A percentile compares a stretch with the other conserved stretches of the same genome.
Evolutionary conservation across 441 rosid genomes (phyloP).

Genomic region (Erodium texanum): DNA sequence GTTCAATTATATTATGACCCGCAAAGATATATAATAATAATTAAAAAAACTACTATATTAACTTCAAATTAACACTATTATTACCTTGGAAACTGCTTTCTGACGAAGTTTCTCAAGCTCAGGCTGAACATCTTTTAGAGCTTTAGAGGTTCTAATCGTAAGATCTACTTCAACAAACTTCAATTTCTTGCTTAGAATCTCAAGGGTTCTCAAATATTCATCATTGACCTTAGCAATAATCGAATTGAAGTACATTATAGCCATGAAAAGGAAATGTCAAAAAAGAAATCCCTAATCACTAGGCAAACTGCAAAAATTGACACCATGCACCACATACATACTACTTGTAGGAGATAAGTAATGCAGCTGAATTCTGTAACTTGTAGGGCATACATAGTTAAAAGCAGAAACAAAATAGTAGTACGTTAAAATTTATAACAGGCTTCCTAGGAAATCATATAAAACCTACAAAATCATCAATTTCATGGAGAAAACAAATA

Average conservation of each 20-base stretch:
- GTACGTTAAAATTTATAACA: neutral
- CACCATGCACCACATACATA: neutral
- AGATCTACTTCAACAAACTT: constrained; percentile 76
- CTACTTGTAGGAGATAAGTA: neutral
- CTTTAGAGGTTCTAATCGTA: constrained; percentile 73
- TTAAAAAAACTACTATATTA: constrained; percentile 9
- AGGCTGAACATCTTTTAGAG: constrained; percentile 92
- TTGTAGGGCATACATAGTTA: neutral
- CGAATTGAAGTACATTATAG: constrained; percentile 20
- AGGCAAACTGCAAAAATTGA: constrained; percentile 14
- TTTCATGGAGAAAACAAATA: neutral
- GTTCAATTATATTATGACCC: neutral
- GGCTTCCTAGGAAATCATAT: neutral
- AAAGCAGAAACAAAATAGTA: neutral
- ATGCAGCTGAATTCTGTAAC: neutral
- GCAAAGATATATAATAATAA: neutral
- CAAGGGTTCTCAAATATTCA: constrained; percentile 84
- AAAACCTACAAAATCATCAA: neutral
- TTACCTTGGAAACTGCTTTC: constrained; percentile 92
- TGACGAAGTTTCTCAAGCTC: constrained; percentile 97
- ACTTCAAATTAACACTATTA: constrained; percentile 19
- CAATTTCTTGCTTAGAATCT: constrained; percentile 86
- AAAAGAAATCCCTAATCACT: neutral
- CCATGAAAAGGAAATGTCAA: constrained; percentile 3
- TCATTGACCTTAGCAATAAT: constrained; percentile 70